Base-by-base conservation (phyloP, 129 eudicot genomes). In the Apium graveolens region DNA sequence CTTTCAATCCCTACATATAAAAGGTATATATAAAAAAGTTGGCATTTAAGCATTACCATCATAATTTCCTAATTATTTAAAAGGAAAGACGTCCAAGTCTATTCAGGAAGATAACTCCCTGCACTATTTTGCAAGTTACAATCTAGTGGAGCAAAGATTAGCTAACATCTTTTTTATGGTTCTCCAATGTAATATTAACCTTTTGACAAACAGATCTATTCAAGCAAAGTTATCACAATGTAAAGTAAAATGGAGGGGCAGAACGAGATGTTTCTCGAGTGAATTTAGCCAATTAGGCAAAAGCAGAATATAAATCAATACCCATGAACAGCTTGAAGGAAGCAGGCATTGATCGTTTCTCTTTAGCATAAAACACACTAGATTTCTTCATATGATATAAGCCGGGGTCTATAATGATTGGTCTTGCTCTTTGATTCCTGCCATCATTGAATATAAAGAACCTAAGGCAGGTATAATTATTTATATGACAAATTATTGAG, bases 331-430 rank as follows among this genome's bases (percentile, higher is more conserved):
- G 76, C 88, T 92, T 95, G 84, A 95, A 95, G 32, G 99, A 87
- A 81, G 94, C 87, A 78, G 99, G 99, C 86, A 92, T 41, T 38
- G 97, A 95, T 84, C 99, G 89, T 84, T 89, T 95, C 90, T 95
- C 99, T 87, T 92, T 95, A 76, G 99, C 99, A 90, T 90, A 92
- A 83, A 95, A 92, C 27, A 95, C 96, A 74, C 96, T 91, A 45
- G 99, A 95, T 92, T 90, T 95, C 80, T 87, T 92, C 45, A 86
- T 73, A 83, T 95, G 99, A 81, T 95, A 95, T 78, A 95, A 87
- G 48, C 96, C 99, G 17, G 99, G 96, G 84, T 95, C 99, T 43
- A 95, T 86, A 18, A 92, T 87, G 76, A 95, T 90, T 76, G 99
- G 99, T 79, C 91, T 86, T 41, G 90, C 97, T 83, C 99, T 90